Conservation (phyloP, 225 moss, liverwort and hornwort genomes). For the Sphagnum contortum region DNA sequence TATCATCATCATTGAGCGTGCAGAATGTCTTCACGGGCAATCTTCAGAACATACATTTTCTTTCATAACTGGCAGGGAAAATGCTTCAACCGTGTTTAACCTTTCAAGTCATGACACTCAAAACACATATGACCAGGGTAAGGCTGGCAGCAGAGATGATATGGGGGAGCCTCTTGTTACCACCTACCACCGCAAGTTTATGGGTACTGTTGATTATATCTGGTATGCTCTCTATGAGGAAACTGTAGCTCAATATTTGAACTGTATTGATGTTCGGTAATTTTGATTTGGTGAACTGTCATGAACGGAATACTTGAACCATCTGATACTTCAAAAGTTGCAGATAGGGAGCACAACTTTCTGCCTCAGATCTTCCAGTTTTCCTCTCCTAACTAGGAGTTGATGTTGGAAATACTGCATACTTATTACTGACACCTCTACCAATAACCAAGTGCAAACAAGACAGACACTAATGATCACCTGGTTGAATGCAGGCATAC, state of each 20-base stretch:
- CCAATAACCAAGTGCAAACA: neutral
- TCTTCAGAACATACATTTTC: no score
- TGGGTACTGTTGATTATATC: conserved; percentile 96
- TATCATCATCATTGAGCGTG: no score
- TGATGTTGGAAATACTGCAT: neutral
- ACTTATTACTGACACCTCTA: neutral
- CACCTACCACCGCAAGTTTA: conserved; percentile 64
- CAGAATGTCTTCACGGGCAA: no score
- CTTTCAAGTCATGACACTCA: no score
- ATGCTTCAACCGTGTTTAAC: no score
- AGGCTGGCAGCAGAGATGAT: conserved; percentile 66
- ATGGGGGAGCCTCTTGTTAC: conserved; percentile 83
- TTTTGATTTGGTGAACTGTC: neutral
- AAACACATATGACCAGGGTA: conserved; percentile 36
- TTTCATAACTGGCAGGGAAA: no score
- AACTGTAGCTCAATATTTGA: neutral
- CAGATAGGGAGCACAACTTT: neutral
- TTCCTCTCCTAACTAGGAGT: no score
- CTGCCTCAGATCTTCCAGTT: neutral
- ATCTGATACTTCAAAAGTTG: neutral
- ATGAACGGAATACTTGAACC: neutral
- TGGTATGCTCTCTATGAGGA: conserved; percentile 36
- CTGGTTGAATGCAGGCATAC: conserved; percentile 60
- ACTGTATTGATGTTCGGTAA: neutral
- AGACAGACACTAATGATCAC: neutral